Conservation (phyloP, 2,329 filamentous ascomycete genomes). For the Clarireedia hainanense region DNA sequence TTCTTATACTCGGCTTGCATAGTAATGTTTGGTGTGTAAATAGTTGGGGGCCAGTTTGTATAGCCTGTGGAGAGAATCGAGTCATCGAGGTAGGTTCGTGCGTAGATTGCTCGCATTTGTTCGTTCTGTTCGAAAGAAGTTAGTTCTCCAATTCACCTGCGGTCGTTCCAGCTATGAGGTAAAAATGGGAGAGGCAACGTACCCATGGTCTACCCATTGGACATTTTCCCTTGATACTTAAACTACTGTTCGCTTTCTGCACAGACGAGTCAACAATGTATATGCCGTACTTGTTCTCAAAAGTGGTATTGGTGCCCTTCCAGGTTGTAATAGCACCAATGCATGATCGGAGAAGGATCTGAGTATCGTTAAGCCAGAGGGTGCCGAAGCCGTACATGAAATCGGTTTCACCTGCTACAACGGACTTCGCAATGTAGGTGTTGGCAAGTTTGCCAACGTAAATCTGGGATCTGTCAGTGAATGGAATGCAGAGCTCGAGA, state of each 20-base stretch:
- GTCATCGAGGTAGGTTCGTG: conserved; percentile 41
- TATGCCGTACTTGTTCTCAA: conserved; percentile 57
- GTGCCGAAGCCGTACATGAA: conserved; percentile 58
- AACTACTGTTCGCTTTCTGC: conserved; percentile 45
- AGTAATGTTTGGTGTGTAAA: conserved; percentile 31
- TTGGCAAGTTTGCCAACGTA: conserved; percentile 61
- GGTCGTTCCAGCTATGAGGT: no score
- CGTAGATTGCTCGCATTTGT: conserved; percentile 43
- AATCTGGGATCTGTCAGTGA: conserved; percentile 31
- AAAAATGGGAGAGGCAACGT: not conserved
- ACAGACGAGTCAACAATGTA: conserved; percentile 52
- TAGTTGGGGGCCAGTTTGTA: conserved; percentile 36
- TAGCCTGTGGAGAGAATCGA: conserved; percentile 42
- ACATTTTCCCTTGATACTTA: conserved; percentile 34
- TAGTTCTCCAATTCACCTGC: no score
- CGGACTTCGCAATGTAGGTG: conserved; percentile 52
- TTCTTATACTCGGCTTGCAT: conserved; percentile 45
- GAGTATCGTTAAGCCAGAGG: conserved; percentile 48
- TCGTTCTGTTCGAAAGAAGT: conserved; percentile 31
- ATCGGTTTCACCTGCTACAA: conserved; percentile 58
- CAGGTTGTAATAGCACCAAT: conserved; percentile 62
- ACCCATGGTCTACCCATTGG: conserved; percentile 45
- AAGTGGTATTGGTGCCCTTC: conserved; percentile 61
- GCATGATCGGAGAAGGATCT: conserved; percentile 49
- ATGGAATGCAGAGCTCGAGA: not conserved